Conservation (phyloP, 2,329 filamentous ascomycete genomes). For the Thyridium curvatum region DNA sequence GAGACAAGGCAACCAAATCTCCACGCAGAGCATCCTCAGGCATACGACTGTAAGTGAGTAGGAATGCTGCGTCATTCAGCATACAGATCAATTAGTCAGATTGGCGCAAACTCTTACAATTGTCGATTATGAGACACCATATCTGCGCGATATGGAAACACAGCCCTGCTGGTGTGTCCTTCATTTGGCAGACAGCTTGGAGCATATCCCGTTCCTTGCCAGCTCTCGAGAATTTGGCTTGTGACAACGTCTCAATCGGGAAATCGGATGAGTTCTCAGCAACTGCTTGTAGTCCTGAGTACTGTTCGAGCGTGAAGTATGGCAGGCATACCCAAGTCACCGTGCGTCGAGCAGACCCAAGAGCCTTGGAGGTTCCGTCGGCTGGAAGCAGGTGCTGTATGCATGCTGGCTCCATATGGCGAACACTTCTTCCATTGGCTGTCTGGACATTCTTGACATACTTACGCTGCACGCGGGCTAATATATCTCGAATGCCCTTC, state of each 20-base stretch:
- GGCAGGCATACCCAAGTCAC: conserved; percentile 38
- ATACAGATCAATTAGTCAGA: conserved; percentile 1
- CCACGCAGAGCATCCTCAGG: conserved; percentile 22
- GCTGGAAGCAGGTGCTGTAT: conserved; percentile 26
- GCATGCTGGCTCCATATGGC: conserved; percentile 32
- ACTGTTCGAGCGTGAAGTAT: conserved; percentile 38
- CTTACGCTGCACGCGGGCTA: conserved; percentile 28
- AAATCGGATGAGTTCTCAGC: conserved; percentile 23
- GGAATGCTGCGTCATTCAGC: conserved; percentile 13
- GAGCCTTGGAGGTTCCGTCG: conserved; percentile 11
- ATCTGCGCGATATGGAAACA: conserved; percentile 43
- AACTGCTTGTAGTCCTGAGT: conserved; percentile 27
- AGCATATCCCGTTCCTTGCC: conserved; percentile 34
- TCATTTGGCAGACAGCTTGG: conserved; percentile 36
- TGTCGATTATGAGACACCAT: conserved; percentile 39
- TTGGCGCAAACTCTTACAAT: conserved; percentile 22
- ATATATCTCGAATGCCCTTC: conserved; percentile 14
- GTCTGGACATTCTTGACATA: conserved; percentile 29
- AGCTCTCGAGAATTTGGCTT: conserved; percentile 33
- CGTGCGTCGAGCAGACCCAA: conserved; percentile 8
- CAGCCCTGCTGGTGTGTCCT: conserved; percentile 22
- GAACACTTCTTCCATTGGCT: conserved; percentile 28
- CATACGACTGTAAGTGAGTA: conserved; percentile 36
- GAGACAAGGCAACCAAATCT: conserved; percentile 20
- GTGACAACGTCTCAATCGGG: conserved; percentile 35